A percentile compares a stretch with the other conserved stretches of the same genome.
phyloP scores from a whole-genome alignment of 192 early-diverging fungal genomes.

The Diversispora epigaea region DNA sequence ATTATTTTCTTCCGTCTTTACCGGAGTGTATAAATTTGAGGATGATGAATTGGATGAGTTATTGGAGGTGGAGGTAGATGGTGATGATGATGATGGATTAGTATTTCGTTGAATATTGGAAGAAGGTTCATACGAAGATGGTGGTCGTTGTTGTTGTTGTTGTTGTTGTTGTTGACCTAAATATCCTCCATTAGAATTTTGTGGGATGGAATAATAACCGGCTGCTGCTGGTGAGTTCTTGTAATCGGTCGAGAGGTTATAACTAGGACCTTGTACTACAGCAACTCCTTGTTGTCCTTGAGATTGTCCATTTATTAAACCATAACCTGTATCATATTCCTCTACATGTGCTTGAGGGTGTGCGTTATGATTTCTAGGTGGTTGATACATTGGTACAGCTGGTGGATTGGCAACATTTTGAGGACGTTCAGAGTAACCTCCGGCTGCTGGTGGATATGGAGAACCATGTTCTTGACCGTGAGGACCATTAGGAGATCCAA shows the following conservation, averaged over 20 bases:
- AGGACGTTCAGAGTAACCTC: conserved; percentile 3
- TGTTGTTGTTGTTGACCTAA: neutral
- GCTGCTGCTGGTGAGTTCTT: neutral
- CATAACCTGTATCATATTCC: conserved; percentile 28
- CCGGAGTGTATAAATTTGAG: neutral
- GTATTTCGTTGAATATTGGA: neutral
- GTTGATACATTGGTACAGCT: conserved; percentile 21
- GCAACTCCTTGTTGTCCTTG: conserved; percentile 28
- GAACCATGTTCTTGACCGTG: conserved; percentile 22
- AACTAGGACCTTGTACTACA: conserved; percentile 14
- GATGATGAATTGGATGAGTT: neutral
- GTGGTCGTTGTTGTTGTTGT: conserved; percentile 6
- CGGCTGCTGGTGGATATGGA: conserved; percentile 1
- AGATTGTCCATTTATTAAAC: conserved; percentile 26
- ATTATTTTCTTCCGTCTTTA: conserved; percentile 19
- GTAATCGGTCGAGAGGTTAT: conserved; percentile 10
- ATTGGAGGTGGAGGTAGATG: neutral
- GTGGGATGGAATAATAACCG: conserved; percentile 1
- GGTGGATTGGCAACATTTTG: neutral
- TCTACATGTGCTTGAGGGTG: conserved; percentile 16
- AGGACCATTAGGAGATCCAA: neutral
- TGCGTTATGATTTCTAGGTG: conserved; percentile 5
- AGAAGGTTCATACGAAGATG: conserved; percentile 1
- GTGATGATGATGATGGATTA: neutral
- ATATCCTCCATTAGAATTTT: neutral